Evolutionary conservation across 805 yeast genomes (phyloP), one percentile per base, ranked within the genome.

Genomic region (Babjeviella inositovora): DNA sequence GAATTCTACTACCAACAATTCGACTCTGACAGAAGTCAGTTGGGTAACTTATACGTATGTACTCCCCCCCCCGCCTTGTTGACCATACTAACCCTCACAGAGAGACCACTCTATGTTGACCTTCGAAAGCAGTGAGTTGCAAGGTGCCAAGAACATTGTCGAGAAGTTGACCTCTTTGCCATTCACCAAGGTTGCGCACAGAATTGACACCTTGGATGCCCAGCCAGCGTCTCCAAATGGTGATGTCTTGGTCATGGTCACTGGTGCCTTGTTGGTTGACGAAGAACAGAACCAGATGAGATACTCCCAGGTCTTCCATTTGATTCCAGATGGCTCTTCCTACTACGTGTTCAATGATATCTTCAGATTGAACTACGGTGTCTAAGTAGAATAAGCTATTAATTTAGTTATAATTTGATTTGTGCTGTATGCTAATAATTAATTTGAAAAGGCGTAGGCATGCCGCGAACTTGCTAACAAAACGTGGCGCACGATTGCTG

Each of bases 21-120:
- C 44, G 96, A 85, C 55, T 51, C 73, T 40, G 94, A 87, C 56
- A 80, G 97, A 63, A 51, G 82, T 29, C 90, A 79, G 50, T 70
- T 87, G 47, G 93, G 93, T 37, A 76, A 80, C 59, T 68, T 87
- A 42, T 87, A 87, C 72, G 69, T 62, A 49, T 20, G 60, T 53
- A 5, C 10, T 8, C 10, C 4, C 7, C 9, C 15, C 8, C 18
- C 11, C 11, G 8, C 12, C 9, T 11, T 8, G 14, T 14, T 9
- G 11, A 14, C 18, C 11, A 11, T n/a, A 13, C 13, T 13, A n/a
- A 13, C 17, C 14, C n/a, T 7, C 11, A 7, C 22, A 59, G 70
- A 79, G 99, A 49, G 94, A 82, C 31, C 85, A 80, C 48, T 84
- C 96, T 14, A 90, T 90, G 99, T 63, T 90, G 54, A 90, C 98